Percentiles rank a stretch among this genome's conserved stretches.
Evolutionary conservation across 2,329 filamentous ascomycete species (phyloP).

Genomic region (Onygenales sp.): DNA sequence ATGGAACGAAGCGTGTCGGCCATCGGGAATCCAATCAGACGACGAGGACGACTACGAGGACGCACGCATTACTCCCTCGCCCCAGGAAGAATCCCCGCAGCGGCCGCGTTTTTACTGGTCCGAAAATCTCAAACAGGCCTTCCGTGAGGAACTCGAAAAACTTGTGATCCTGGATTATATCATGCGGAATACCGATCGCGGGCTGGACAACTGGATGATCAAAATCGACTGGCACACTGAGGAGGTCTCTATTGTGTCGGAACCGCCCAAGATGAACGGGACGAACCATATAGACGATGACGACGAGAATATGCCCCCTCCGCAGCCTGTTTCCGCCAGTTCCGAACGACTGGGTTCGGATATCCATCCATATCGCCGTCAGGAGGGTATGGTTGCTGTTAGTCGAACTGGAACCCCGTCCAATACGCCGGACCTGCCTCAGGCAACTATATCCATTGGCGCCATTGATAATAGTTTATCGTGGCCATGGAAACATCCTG

Average conservation of each 20-base stretch:
- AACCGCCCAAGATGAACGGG: conserved; percentile 60
- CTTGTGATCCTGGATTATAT: conserved; percentile 97
- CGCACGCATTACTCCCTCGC: conserved; percentile 31
- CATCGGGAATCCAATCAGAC: conserved; percentile 49
- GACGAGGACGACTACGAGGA: conserved; percentile 53
- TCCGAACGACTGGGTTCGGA: conserved; percentile 25
- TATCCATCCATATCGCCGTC: conserved; percentile 57
- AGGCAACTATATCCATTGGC: conserved; percentile 63
- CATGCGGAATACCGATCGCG: conserved; percentile 96
- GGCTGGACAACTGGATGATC: conserved; percentile 99
- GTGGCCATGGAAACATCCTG: conserved; percentile 98
- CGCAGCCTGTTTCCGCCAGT: conserved; percentile 53
- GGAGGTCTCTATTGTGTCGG: conserved; percentile 75
- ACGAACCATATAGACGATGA: conserved; percentile 35
- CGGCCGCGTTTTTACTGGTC: conserved; percentile 69
- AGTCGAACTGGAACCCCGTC: conserved; percentile 47
- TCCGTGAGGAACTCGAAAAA: conserved; percentile 92
- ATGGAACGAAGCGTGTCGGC: conserved; percentile 78
- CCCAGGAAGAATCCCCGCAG: conserved; percentile 34
- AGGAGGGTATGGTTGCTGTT: conserved; percentile 74
- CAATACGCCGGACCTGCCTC: conserved; percentile 31
- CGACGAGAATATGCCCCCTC: conserved; percentile 39
- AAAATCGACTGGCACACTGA: conserved; percentile 81
- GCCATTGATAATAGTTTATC: conserved; percentile 97
- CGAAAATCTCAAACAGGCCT: conserved; percentile 75